A percentile compares a stretch with the other conserved stretches of the same genome.
phyloP scores from a whole-genome alignment of 805 yeast species.

The Kodamaea restingae region DNA sequence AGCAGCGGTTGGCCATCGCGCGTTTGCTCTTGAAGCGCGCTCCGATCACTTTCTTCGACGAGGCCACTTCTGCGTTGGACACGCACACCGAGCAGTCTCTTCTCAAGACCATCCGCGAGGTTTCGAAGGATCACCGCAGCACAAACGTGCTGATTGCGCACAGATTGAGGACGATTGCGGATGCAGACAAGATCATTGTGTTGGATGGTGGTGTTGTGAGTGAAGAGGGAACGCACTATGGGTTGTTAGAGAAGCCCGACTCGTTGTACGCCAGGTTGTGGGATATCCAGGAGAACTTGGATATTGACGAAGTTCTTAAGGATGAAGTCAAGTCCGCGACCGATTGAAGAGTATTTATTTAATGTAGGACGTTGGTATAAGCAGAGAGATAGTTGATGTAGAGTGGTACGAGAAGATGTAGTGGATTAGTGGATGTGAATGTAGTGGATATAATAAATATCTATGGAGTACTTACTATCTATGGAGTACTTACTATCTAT shows the following conservation, averaged over 20 bases:
- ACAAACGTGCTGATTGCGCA: conserved; percentile 94
- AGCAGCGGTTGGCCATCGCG: conserved; percentile 92
- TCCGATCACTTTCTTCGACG: conserved; percentile 91
- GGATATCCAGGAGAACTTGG: conserved; percentile 85
- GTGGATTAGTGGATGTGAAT: too few species aligned
- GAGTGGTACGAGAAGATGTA: too few species aligned
- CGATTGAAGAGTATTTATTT: too few species aligned
- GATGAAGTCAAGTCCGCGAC: too few species aligned
- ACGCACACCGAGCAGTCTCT: conserved; percentile 92
- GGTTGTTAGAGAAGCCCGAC: conserved; percentile 47
- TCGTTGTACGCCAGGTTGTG: conserved; percentile 80
- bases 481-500: too few species aligned
- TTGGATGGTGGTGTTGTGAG: conserved; percentile 71
- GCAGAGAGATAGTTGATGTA: too few species aligned
- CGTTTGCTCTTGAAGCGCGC: conserved; percentile 81
- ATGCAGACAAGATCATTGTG: conserved; percentile 89
- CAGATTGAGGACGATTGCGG: conserved; percentile 88
- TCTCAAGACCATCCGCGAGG: conserved; percentile 64
- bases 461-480: too few species aligned
- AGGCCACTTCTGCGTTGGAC: conserved; percentile 94
- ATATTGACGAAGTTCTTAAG: conserved; percentile 8
- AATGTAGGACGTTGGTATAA: too few species aligned
- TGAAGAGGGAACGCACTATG: conserved; percentile 83
- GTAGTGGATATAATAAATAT: too few species aligned
- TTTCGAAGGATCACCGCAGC: conserved; percentile 52